Conservation (phyloP, 1,139 yeast species). For the Pichia sp. region DNA sequence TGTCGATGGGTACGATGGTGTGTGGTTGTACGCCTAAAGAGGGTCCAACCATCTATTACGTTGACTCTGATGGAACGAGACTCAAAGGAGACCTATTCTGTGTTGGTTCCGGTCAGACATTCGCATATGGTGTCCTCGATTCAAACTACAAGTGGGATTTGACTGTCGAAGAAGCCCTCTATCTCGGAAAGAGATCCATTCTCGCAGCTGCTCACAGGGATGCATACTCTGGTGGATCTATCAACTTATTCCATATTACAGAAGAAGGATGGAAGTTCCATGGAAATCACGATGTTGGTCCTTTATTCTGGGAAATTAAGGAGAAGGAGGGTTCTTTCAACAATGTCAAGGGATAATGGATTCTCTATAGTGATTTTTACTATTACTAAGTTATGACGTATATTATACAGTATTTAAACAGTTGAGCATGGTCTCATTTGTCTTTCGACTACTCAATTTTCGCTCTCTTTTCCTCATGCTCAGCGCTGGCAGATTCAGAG, state of each 20-base stretch:
- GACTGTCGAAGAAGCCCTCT: constrained; percentile 86
- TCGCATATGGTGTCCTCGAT: constrained; percentile 98
- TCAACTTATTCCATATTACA: constrained; percentile 86
- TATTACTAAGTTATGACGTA: background rate
- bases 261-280: constrained; percentile 94
- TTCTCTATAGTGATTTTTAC: too few relatives aligned
- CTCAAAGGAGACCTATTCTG: constrained; percentile 92
- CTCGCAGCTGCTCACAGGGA: constrained; percentile 98
- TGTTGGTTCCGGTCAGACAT: constrained; percentile 99
- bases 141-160: constrained; percentile 87
- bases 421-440: too few relatives aligned
- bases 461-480: background rate
- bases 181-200: constrained; percentile 90
- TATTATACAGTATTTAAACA: background rate
- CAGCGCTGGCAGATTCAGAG: too few relatives aligned
- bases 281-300: constrained; percentile 92
- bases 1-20: constrained; percentile 98
- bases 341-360: constrained; percentile 58
- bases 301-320: constrained; percentile 87
- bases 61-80: constrained; percentile 96
- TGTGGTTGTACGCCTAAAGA: constrained; percentile 96
- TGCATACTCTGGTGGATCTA: constrained; percentile 97
- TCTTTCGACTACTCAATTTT: constrained; percentile 1
- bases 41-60: constrained; percentile 93
- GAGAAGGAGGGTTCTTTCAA: constrained; percentile 85